Percentiles rank a stretch among this genome's conserved stretches.
Conservation (phyloP, 1,284 basidiomycete species). For the Ustilago nuda region DNA sequence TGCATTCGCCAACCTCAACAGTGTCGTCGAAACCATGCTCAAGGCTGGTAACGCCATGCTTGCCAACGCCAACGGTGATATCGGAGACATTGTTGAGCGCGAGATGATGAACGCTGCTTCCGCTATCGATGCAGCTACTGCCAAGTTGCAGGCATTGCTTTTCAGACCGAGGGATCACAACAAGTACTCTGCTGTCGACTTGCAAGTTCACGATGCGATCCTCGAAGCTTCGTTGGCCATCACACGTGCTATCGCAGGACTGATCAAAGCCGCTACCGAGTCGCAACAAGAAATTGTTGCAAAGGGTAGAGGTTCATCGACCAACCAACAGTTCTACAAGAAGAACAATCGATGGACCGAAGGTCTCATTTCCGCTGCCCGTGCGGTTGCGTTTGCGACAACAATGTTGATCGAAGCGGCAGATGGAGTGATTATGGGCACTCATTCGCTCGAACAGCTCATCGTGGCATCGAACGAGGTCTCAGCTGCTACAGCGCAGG, state of each 20-base stretch:
- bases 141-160: constrained; percentile 89
- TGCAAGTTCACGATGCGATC: constrained; percentile 98
- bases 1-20: constrained; percentile 85
- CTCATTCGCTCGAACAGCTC: constrained; percentile 96
- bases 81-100: constrained; percentile 94
- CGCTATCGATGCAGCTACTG: constrained; percentile 93
- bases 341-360: constrained; percentile 99
- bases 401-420: constrained; percentile 95
- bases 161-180: constrained; percentile 84
- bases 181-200: constrained; percentile 87
- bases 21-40: constrained; percentile 85
- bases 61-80: constrained; percentile 86
- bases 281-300: constrained; percentile 98
- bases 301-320: constrained; percentile 89
- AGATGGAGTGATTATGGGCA: constrained; percentile 95
- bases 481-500: constrained; percentile 93
- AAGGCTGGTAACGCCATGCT: constrained; percentile 85
- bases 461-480: constrained; percentile 99
- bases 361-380: constrained; percentile 96
- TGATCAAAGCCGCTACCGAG: constrained; percentile 95
- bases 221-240: constrained; percentile 92
- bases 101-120: constrained; percentile 94
- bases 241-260: constrained; percentile 90
- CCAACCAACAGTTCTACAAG: constrained; percentile 97
- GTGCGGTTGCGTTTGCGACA: constrained; percentile 97